Conservation (phyloP, 2,329 filamentous ascomycete genomes). For the Penicillium janthinellum region DNA sequence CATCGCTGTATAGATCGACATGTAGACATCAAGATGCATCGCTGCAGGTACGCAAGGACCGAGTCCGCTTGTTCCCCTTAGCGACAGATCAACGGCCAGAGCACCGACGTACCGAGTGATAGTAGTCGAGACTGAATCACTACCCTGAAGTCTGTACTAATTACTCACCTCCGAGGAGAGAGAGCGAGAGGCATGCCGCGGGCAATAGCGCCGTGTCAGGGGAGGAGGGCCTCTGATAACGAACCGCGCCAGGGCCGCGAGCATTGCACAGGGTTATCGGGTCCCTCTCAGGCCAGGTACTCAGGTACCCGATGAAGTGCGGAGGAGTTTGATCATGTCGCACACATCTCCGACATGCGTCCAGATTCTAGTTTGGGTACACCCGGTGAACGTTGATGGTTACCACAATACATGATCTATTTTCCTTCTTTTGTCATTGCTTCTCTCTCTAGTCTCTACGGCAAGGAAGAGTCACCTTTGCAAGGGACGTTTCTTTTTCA, state of each 20-base stretch:
- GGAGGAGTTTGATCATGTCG: conserved; percentile 13
- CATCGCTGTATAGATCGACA: no score
- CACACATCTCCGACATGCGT: conserved; percentile 6
- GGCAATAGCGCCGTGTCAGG: not conserved
- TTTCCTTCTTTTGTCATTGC: no score
- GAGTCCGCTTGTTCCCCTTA: not conserved
- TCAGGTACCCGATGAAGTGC: conserved; percentile 7
- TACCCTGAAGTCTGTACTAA: no score
- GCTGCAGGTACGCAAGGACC: conserved; percentile 5
- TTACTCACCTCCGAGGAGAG: not conserved
- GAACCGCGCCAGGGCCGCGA: conserved; percentile 7
- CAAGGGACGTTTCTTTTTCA: not conserved
- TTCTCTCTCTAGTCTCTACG: no score
- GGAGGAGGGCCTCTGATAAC: conserved; percentile 14
- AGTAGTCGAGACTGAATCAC: not conserved
- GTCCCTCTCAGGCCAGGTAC: conserved; percentile 6
- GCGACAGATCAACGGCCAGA: not conserved
- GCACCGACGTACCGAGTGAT: not conserved
- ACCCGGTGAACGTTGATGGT: not conserved
- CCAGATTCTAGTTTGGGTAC: not conserved
- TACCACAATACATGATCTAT: not conserved
- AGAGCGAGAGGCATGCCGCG: not conserved
- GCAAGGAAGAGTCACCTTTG: not conserved
- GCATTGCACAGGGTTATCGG: not conserved
- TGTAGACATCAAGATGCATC: not conserved